These are phyloP conservation scores for Fomitiporia mediterranea DNA, from an alignment of 1,284 basidiomycete genomes.

Conservation along the genomic window DNA sequence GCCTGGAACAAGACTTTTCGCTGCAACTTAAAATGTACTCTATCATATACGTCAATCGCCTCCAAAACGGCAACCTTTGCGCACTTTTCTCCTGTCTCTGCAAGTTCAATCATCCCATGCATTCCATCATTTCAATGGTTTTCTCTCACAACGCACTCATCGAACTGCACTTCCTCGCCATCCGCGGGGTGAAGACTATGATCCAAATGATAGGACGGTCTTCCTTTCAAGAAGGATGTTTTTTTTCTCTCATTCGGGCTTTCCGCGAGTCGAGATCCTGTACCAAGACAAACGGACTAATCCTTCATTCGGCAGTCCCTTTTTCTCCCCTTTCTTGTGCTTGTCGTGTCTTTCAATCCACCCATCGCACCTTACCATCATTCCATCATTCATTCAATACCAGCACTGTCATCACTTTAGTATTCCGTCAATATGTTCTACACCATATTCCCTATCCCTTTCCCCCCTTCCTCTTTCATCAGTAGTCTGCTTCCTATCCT, in stretches of 20 bases:
- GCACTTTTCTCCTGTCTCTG: constrained; percentile 20
- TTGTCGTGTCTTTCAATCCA: constrained; percentile 25
- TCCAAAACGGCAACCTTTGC: constrained; percentile 14
- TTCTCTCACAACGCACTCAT: constrained; percentile 24
- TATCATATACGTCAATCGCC: constrained; percentile 21
- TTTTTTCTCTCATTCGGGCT: constrained; percentile 14
- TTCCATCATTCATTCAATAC: constrained; percentile 21
- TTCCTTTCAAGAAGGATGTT: constrained; percentile 4
- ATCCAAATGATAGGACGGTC: constrained; percentile 14
- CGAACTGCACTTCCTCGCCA: constrained; percentile 14
- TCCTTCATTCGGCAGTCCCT: constrained; percentile 12
- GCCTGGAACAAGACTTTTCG: background rate
- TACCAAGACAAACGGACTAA: constrained; percentile 17
- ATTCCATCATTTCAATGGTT: constrained; percentile 22
- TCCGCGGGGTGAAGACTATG: constrained; percentile 14
- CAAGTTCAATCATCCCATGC: constrained; percentile 33
- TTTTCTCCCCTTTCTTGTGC: constrained; percentile 26
- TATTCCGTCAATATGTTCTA: constrained; percentile 24
- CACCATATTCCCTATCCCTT: background rate
- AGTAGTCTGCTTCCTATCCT: constrained; percentile 30
- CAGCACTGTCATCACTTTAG: constrained; percentile 26
- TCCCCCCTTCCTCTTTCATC: constrained; percentile 31
- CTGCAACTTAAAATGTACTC: constrained; percentile 22
- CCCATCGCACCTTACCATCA: constrained; percentile 15
- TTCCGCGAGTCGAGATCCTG: constrained; percentile 17